Conservation (phyloP, 2,329 filamentous ascomycete genomes). For the Microascus cirrosus region DNA sequence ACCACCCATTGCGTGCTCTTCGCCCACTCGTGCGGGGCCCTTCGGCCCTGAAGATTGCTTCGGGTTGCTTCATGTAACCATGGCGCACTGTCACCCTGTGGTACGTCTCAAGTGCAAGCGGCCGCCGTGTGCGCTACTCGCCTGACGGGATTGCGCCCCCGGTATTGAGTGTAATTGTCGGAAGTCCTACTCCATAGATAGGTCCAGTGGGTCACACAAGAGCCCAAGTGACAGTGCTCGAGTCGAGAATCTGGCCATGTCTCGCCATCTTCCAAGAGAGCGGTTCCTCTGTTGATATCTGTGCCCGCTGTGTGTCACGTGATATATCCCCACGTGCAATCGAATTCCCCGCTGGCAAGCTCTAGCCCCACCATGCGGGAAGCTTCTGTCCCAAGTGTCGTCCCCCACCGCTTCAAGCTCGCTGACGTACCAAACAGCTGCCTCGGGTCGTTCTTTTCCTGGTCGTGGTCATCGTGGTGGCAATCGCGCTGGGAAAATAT, state of each 20-base stretch:
- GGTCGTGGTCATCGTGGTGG: background rate
- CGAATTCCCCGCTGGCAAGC: background rate
- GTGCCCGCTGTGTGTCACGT: no score
- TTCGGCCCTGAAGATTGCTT: background rate
- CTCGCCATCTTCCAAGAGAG: no score
- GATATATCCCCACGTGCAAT: background rate
- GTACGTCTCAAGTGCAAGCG: conserved; percentile 1
- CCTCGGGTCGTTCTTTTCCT: background rate
- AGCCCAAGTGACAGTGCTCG: no score
- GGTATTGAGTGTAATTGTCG: background rate
- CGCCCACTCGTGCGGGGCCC: background rate
- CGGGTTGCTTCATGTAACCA: background rate
- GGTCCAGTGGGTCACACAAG: no score
- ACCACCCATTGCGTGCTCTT: background rate
- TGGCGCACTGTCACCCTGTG: background rate
- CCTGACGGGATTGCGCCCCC: background rate
- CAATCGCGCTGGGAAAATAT: background rate
- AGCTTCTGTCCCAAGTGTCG: background rate
- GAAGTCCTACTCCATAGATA: background rate
- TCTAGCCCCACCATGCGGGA: background rate
- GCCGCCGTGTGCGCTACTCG: background rate
- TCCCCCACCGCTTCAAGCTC: background rate
- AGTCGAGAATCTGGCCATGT: no score
- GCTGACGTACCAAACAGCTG: background rate
- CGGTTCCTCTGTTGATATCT: no score